Percentiles rank a stretch among this genome's conserved stretches.
phyloP scores from a whole-genome alignment of 306 rosid species.

The Adenanthera pavonina region DNA sequence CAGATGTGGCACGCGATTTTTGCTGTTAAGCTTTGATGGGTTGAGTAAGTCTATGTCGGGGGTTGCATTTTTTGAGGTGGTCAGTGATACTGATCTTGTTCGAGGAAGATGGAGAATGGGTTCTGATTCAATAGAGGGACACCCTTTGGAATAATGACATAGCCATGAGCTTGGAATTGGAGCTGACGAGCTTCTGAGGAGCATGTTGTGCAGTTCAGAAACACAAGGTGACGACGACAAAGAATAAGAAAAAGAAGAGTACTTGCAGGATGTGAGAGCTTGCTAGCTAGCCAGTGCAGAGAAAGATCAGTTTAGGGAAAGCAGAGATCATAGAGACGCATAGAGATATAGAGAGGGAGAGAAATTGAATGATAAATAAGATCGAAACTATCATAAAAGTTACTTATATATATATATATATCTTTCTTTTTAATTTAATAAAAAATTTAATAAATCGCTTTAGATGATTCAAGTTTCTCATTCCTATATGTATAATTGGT shows the following conservation, averaged over 20 bases:
- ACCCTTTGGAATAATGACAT: constrained; percentile 45
- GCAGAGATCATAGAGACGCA: background rate
- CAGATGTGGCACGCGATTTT: constrained; percentile 26
- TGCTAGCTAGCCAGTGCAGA: background rate
- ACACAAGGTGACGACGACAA: background rate
- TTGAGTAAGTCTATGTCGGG: background rate
- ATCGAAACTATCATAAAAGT: background rate
- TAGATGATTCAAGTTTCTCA: too few species aligned
- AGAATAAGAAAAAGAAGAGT: background rate
- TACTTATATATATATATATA: too few species aligned
- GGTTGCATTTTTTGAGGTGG: background rate
- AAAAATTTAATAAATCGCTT: too few species aligned
- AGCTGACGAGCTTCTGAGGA: constrained; percentile 69
- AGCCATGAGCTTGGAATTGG: constrained; percentile 66
- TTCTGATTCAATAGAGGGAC: constrained; percentile 49
- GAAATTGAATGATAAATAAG: background rate
- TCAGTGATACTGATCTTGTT: constrained; percentile 50
- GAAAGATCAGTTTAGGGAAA: background rate
- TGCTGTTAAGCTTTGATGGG: constrained; percentile 8
- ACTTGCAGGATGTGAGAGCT: background rate
- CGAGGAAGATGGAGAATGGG: constrained; percentile 49
- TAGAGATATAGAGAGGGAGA: background rate
- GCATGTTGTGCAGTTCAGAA: constrained; percentile 49
- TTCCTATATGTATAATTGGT: too few species aligned
- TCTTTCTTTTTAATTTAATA: too few species aligned